Conservation (phyloP, 2,329 filamentous ascomycete species). For the Mycosphaerella arachidis region DNA sequence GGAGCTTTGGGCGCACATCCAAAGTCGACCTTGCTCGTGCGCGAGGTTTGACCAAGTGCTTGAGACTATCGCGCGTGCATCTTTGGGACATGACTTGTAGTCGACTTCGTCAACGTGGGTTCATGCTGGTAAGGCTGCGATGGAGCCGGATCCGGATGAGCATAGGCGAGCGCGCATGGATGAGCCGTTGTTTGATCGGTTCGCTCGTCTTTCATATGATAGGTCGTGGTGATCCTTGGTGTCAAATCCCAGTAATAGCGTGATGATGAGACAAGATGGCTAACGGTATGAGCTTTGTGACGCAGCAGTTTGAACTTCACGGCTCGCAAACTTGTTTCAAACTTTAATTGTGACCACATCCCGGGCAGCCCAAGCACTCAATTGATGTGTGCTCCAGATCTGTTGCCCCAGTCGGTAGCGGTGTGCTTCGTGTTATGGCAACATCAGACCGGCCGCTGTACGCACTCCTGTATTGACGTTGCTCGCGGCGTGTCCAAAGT, state of each 20-base stretch:
- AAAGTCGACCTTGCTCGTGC: not conserved
- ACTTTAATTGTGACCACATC: not conserved
- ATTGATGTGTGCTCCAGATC: not conserved
- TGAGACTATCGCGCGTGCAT: not conserved
- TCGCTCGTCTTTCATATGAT: not conserved
- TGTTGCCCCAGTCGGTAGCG: not conserved
- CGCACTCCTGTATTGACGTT: too few species aligned
- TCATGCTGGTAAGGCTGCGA: not conserved
- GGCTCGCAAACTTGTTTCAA: not conserved
- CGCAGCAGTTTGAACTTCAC: not conserved
- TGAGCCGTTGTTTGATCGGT: not conserved
- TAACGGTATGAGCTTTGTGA: not conserved
- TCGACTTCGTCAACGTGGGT: not conserved
- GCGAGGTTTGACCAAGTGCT: not conserved
- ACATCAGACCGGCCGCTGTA: too few species aligned
- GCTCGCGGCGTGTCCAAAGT: too few species aligned
- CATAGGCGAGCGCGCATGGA: not conserved
- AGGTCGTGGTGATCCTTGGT: not conserved
- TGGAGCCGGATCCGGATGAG: not conserved
- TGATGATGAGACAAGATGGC: not conserved
- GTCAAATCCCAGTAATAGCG: not conserved
- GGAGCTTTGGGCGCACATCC: not conserved
- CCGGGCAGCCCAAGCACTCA: not conserved
- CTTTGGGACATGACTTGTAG: not conserved
- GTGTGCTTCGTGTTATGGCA: too few species aligned